Evolutionary conservation across 345 rosid species (phyloP), one percentile per base, ranked within the genome.

Genomic region (Brassica carinata): DNA sequence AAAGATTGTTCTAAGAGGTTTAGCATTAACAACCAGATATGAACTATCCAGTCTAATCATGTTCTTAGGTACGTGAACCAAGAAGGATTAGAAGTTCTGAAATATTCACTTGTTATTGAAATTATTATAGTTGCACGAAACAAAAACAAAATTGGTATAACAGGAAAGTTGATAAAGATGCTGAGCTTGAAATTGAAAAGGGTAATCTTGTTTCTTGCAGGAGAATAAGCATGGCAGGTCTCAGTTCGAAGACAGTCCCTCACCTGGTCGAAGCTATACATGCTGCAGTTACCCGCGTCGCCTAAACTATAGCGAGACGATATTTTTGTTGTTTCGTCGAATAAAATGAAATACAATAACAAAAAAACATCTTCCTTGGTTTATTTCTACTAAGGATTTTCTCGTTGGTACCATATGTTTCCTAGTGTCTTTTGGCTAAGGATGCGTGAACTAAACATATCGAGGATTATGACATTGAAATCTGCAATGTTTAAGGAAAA

Each of bases 141-240:
- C 19, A 33, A 11, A 38, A 10, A 38, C 10, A 31, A 5, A 31
- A 31, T 8, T 53, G 38, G 64, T 5, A 71, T 71, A 40, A 67
- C 7, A 1, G n/a, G n/a, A 43, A n/a, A 19, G 11, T 72, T 51
- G 4, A 26, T 71, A 55, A 67, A 43, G 33, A 15, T 53, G 11
- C 2, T 57, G 73, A 81, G n/a, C 5, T 38, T 17, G 5, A 38
- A 64, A 71, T 0, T 71, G 34, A 63, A 13, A 48, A 59, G 64
- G 62, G 7, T 15, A 26, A n/a, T 71, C 10, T 48, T 71, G 69
- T 71, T 55, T 59, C 55, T 82, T 84, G 85, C 91, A 91, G 96
- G 92, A 88, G 96, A 78, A 91, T 91, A 69, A 91, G 93, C 87
- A 85, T 91, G 89, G 92, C 96, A 11, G 93, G 93, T 38, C 87